A percentile compares a stretch with the other conserved stretches of the same genome.
These are phyloP conservation scores for Strobilomyces dryophilus DNA, from an alignment of 768 basidiomycete genomes.

Conservation along the genomic window DNA sequence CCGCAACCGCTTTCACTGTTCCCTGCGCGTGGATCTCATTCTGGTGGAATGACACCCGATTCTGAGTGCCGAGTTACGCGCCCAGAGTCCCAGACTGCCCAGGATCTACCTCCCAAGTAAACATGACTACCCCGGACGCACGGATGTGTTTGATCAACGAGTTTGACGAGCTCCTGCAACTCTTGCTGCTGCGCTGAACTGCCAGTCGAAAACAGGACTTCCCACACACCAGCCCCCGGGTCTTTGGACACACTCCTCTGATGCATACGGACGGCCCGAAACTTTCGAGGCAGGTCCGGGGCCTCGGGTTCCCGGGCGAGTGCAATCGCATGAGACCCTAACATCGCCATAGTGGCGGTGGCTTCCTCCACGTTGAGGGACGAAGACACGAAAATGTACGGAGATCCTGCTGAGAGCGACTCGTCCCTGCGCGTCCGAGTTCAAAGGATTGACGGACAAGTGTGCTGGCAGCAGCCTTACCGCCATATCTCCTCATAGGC, in stretches of 20 bases:
- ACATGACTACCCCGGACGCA: no score
- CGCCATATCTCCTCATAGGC: conserved; percentile 22
- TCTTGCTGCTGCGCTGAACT: conserved; percentile 9
- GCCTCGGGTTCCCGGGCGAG: conserved; percentile 12
- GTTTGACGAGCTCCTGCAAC: conserved; percentile 11
- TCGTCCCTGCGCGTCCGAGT: conserved; percentile 16
- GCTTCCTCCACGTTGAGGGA: conserved; percentile 9
- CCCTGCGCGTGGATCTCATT: no score
- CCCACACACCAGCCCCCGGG: background rate
- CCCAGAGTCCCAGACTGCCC: background rate
- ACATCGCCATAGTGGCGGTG: conserved; percentile 21
- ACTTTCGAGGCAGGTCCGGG: background rate
- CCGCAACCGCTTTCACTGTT: no score
- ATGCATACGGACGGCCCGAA: conserved; percentile 19
- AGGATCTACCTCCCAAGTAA: no score
- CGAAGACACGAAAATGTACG: conserved; percentile 22
- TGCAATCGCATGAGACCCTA: conserved; percentile 23
- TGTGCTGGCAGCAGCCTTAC: conserved; percentile 1
- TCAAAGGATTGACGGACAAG: background rate
- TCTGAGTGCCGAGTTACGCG: no score
- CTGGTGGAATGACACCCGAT: no score
- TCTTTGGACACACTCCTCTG: background rate
- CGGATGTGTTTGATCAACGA: background rate
- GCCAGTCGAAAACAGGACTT: conserved; percentile 14
- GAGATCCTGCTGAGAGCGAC: conserved; percentile 5